Percentiles rank a stretch among this genome's conserved stretches.
phyloP scores from a whole-genome alignment of 2,329 filamentous ascomycete species.

The Aspergillus flavus region DNA sequence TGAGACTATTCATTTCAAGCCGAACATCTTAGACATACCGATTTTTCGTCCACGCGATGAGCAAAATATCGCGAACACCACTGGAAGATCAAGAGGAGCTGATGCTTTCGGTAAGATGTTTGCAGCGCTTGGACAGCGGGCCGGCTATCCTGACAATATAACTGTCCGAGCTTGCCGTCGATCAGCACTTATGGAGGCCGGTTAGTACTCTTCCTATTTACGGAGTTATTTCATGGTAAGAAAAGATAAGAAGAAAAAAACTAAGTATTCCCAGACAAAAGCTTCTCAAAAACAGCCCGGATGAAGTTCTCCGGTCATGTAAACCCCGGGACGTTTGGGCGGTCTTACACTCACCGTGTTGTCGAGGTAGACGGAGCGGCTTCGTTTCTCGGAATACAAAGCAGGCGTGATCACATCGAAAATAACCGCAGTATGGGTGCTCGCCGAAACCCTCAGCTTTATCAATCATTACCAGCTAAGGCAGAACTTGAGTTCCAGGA shows the following conservation, averaged over 20 bases:
- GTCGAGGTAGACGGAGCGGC: slow-evolving; percentile 7
- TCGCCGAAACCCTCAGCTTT: slow-evolving; percentile 7
- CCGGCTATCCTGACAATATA: slow-evolving; percentile 18
- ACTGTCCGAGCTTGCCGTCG: slow-evolving; percentile 16
- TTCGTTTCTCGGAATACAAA: slow-evolving; percentile 5
- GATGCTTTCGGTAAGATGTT: slow-evolving; percentile 19
- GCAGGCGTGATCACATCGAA: slow-evolving; percentile 10
- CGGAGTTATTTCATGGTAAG: too few species aligned
- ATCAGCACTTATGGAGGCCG: slow-evolving; percentile 17
- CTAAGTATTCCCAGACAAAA: slow-evolving; percentile 13
- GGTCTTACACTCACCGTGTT: slow-evolving; percentile 17
- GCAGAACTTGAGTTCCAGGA: slow-evolving; percentile 13
- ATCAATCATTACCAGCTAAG: slow-evolving; percentile 7
- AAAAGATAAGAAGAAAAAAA: too few species aligned
- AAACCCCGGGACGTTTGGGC: slow-evolving; percentile 13
- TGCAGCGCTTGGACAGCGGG: slow-evolving; percentile 13
- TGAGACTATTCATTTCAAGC: slow-evolving; percentile 12
- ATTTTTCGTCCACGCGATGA: slow-evolving; percentile 18
- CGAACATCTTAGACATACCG: slow-evolving; percentile 13
- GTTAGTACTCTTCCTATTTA: neutral
- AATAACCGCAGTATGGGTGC: slow-evolving; percentile 11
- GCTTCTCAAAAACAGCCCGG: slow-evolving; percentile 10
- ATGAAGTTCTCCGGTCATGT: slow-evolving; percentile 18
- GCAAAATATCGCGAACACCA: slow-evolving; percentile 8
- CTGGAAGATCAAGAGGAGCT: slow-evolving; percentile 11